Conservation (phyloP, 169 alveolate species). For the Cryptosporidium ryanae region DNA sequence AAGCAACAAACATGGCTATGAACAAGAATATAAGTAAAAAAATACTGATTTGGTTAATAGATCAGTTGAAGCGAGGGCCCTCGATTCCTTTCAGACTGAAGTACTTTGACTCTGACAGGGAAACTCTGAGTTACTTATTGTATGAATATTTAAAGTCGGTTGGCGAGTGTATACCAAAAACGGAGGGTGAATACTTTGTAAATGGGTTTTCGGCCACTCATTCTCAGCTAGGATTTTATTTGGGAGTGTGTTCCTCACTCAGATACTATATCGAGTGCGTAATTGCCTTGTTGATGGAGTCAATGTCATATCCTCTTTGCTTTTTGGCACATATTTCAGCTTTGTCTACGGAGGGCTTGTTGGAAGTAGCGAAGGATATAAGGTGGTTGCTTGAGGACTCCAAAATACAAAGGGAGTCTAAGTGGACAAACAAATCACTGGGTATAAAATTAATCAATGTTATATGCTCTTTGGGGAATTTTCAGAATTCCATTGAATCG, state of each 20-base stretch:
- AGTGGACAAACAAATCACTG: conserved; percentile 9
- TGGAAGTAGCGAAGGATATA: conserved; percentile 25
- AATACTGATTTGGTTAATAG: conserved; percentile 31
- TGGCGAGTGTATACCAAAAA: conserved; percentile 1
- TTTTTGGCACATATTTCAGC: conserved; percentile 34
- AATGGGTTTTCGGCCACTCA: conserved; percentile 12
- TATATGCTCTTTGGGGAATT: conserved; percentile 36
- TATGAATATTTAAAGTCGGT: not conserved
- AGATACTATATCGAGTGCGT: conserved; percentile 45
- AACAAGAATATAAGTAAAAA: not conserved
- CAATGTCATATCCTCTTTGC: conserved; percentile 37
- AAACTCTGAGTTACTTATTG: conserved; percentile 9
- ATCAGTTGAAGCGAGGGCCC: not conserved
- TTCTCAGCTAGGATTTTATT: conserved; percentile 27
- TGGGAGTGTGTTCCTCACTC: conserved; percentile 14
- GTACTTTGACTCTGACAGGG: conserved; percentile 9
- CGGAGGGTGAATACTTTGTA: conserved; percentile 6
- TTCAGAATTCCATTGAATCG: conserved; percentile 8
- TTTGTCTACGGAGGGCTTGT: conserved; percentile 35
- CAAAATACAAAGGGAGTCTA: conserved; percentile 11
- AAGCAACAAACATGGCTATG: conserved; percentile 38
- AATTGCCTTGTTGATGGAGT: conserved; percentile 32
- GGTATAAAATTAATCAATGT: conserved; percentile 23
- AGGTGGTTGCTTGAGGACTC: conserved; percentile 68
- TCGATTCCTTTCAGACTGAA: not conserved